Base-by-base conservation (phyloP, 345 rosid genomes). In the Raphanus raphanistrum region DNA sequence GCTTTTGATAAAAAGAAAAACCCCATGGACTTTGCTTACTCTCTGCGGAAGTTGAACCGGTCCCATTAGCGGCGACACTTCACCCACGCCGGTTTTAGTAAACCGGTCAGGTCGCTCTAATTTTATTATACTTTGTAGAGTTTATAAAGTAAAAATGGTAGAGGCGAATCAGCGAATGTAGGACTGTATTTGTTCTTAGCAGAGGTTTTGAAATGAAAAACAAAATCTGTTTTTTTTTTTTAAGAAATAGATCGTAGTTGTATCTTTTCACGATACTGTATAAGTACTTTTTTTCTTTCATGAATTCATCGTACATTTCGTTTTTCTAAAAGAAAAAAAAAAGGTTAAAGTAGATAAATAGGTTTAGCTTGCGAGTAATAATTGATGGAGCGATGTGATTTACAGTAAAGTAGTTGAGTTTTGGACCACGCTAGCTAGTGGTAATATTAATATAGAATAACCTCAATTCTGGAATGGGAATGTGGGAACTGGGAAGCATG, bases 401-500 rank as follows among this genome's bases (percentile, higher is more conserved):
- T 63, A 79, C 74, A 72, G 60, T 63, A 79, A 69, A 72, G 60
- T 58, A 64, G 58, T 59, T 27, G 73, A 66, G 9, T 57, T 71
- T 38, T 50, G 83, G 83, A 80, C 83, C 83, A 80, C 61, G 70
- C 83, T 69, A 79, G 66, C 77, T 69, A 79, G 66, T 38, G 4
- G 8, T 79, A 74, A 68, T 63, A 21, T 21, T 21, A 38, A 63
- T 74, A 74, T 66, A 72, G 16, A 10, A 12, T 35, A 58, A 43
- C 50, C 38, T 67, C 74, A 43, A 63, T 28, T 57, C 60, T 43
- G 59, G 62, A 70, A 71, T 70, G 63, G 63, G 72, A 79, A 76
- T 36, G 70, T 60, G 66, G 73, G 79, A 63, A 77, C 67, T 60
- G 66, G 73, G 79, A 63, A 77, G 85, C 84, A 84, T 84, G 81